Evolutionary conservation across 2,329 filamentous ascomycete species (phyloP), one percentile per base, ranked within the genome.

Genomic region (Leptographium wingfieldii): DNA sequence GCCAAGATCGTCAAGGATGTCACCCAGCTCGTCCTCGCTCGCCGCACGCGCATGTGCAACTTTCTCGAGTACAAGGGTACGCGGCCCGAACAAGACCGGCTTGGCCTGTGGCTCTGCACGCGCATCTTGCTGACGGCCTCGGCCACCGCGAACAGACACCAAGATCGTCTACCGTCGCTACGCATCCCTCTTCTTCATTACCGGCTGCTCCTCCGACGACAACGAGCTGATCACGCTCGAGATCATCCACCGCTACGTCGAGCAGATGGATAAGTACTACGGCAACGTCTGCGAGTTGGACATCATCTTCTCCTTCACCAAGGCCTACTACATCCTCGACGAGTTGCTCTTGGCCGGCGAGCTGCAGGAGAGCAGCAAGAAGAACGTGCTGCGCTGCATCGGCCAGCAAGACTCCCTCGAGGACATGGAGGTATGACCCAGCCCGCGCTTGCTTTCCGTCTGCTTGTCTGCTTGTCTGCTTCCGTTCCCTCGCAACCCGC

Each of bases 191-290:
- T 99, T 97, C 81, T 99, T 99, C 81, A 99, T 99, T 73, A 92
- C 92, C 69, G 94, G 94, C 68, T 96, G 91, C 77, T 87, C 91
- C 59, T 92, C 92, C n/a, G 91, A 90, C 64, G 94, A 99, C 75
- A 99, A 99, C 75, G 94, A 99, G 73, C 79, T 99, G 70, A 96
- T 97, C 73, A 96, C 90, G 29, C 90, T 99, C 71, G 94, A 99
- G 74, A 91, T 99, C 71, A 95, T 99, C 69, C 94, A 99, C 74
- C 90, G 94, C 75, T 99, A 99, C 73, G 94, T 99, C 71, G 94
- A 99, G 75, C 94, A 99, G 77, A 99, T 99, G 94, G 94, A 99
- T 81, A 99, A 99, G 74, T 99, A 99, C 79, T 99, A 97, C 74
- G 94, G 94, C 74, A 99, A 99, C 73, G 94, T 99, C 62, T 99